Percentiles rank a stretch among this genome's conserved stretches.
Conservation (phyloP, 148 eudicot genomes). For the Cornus kousa region DNA sequence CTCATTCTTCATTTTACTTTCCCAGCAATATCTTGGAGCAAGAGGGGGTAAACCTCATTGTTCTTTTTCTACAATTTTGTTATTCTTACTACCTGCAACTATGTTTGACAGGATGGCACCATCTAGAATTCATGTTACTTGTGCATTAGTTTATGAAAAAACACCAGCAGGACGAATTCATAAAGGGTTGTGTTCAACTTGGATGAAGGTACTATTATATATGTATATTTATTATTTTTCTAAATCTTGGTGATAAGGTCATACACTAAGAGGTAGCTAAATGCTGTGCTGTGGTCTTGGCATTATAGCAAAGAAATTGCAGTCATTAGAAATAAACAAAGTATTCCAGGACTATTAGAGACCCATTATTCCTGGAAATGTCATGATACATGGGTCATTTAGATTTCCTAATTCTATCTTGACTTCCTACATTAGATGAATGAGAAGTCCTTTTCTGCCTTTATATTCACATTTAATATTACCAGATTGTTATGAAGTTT, state of each 20-base stretch:
- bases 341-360: not conserved
- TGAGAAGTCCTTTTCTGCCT: too few species aligned
- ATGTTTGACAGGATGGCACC: constrained; percentile 67
- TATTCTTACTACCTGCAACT: not conserved
- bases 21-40: not conserved
- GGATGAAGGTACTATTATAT: constrained; percentile 79
- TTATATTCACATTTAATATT: not conserved
- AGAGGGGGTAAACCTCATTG: not conserved
- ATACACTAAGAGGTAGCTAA: too few species aligned
- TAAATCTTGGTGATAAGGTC: too few species aligned
- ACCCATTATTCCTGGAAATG: too few species aligned
- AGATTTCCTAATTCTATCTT: not conserved
- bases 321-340: not conserved
- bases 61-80: not conserved
- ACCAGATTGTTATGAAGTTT: not conserved
- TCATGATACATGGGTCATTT: not conserved
- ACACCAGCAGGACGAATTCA: constrained; percentile 87
- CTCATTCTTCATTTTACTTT: not conserved
- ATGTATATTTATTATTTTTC: not conserved
- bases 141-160: constrained; percentile 80
- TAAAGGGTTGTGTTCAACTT: constrained; percentile 95
- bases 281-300: not conserved
- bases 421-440: too few species aligned
- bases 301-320: not conserved
- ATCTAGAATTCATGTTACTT: constrained; percentile 87